Base-by-base conservation (phyloP, 2,329 filamentous ascomycete genomes). In the Clathrospora elynae region DNA sequence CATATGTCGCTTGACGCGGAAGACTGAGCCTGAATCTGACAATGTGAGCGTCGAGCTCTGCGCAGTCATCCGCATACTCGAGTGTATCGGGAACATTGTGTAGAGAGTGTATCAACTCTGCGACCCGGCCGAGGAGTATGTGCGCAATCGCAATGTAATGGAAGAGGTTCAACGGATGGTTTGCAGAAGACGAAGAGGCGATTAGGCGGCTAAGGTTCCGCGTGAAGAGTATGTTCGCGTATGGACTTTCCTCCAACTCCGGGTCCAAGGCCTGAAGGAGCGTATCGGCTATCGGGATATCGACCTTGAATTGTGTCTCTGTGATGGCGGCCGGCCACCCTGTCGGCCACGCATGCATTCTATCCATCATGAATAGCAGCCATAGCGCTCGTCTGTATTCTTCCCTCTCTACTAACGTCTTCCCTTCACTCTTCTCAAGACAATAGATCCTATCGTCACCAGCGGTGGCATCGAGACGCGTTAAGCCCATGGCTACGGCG, bases 341-440 rank as follows among this genome's bases (percentile, higher is more conserved):
- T 11, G 55, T 44, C 9, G 39, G 43, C 38, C 62, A 68, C 1
- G 57, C 45, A 28, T 53, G 48, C 11, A 47, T 55, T 16, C 62
- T 48, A 37, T 68, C 66, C 48, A 62, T 44, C 5, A 67, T 51
- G 34, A 64, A 64, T 1, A 68, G 42, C n/a, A 61, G 22, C 66
- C 64, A 69, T 9, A 69, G 48, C 3, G 54, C 52, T 37, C 66
- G 48, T 23, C 64, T 47, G 13, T 44, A 52, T 30, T 69, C 64
- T 46, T 69, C 66, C 31, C 35, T 55, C 12, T 64, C 60, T 1
- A 59, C 33, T 10, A 39, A 25, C 2, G 51, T 55, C 12, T 31
- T 43, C 2, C 18, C 24, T 28, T 39, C 38, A 10, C 16, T 11
- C 24, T 29, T 46, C 13, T 48, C 43, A 12, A 35, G 9, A 23